Evolutionary conservation across 345 rosid genomes (phyloP).

Genomic region (Physaria fendleri): DNA sequence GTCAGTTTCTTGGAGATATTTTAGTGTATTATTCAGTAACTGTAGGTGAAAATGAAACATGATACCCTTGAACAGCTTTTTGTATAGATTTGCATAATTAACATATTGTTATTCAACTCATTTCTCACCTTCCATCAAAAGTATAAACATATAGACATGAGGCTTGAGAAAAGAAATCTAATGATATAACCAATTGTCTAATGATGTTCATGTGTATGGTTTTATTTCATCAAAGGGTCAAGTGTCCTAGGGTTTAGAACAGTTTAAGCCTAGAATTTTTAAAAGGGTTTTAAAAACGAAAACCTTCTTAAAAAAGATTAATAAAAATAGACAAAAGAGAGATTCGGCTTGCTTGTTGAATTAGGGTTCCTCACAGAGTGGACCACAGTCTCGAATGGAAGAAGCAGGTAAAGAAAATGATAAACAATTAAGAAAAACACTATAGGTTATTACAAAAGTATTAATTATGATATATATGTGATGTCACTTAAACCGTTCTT

Average conservation of each 20-base stretch:
- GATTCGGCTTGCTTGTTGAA: constrained; percentile 23
- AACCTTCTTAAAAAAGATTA: background rate
- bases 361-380: constrained; percentile 32
- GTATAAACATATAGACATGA: constrained; percentile 15
- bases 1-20: constrained; percentile 11
- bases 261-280: background rate
- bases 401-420: constrained; percentile 30
- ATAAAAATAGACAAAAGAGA: background rate
- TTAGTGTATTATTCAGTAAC: constrained; percentile 9
- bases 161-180: background rate
- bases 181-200: background rate
- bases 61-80: background rate
- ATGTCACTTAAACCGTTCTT: constrained; percentile 26
- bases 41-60: constrained; percentile 19
- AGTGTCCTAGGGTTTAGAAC: background rate
- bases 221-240: constrained; percentile 6
- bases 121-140: background rate
- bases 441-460: constrained; percentile 25
- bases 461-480: constrained; percentile 18
- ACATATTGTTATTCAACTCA: constrained; percentile 2
- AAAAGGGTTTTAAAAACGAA: background rate
- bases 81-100: background rate
- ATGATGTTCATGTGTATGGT: background rate
- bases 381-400: constrained; percentile 25
- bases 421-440: constrained; percentile 25